A percentile compares a stretch with the other conserved stretches of the same genome.
phyloP scores from a whole-genome alignment of 1,284 basidiomycete species.

The Veloboletus limbatus region DNA sequence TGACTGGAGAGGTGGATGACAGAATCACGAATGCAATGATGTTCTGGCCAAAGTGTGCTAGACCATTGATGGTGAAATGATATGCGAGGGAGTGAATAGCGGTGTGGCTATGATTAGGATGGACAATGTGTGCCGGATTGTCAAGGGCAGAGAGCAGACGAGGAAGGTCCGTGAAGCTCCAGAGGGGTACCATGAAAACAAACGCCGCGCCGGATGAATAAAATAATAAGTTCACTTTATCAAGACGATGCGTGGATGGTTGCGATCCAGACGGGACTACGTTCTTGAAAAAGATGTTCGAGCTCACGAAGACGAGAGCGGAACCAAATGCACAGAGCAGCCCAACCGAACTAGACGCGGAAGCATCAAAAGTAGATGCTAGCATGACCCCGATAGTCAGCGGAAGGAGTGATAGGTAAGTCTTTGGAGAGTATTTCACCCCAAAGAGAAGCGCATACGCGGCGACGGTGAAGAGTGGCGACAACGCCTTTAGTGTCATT shows the following conservation, averaged over 20 bases:
- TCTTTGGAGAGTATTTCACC: constrained; percentile 88
- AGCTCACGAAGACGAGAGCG: constrained; percentile 93
- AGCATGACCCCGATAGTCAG: constrained; percentile 97
- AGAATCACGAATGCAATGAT: constrained; percentile 97
- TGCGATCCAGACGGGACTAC: constrained; percentile 77
- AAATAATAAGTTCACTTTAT: constrained; percentile 96
- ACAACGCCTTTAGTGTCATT: constrained; percentile 69
- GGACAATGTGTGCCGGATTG: constrained; percentile 43
- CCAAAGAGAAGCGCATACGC: constrained; percentile 92
- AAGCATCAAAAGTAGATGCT: constrained; percentile 91
- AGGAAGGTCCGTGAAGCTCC: constrained; percentile 84
- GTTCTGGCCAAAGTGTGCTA: constrained; percentile 96
- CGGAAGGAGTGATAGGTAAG: constrained; percentile 93
- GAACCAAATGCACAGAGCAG: constrained; percentile 91
- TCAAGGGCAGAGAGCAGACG: constrained; percentile 50
- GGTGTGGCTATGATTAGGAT: constrained; percentile 48
- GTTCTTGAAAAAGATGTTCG: constrained; percentile 99
- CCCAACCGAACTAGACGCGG: constrained; percentile 79
- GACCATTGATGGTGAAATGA: constrained; percentile 89
- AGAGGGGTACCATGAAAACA: constrained; percentile 91
- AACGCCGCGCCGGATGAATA: constrained; percentile 96
- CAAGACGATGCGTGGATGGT: constrained; percentile 70
- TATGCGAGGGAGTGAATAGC: constrained; percentile 59
- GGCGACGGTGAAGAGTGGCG: constrained; percentile 94
- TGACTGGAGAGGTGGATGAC: constrained; percentile 94